Conservation (phyloP, 2,329 filamentous ascomycete species). For the Botrytis pseudocinerea region DNA sequence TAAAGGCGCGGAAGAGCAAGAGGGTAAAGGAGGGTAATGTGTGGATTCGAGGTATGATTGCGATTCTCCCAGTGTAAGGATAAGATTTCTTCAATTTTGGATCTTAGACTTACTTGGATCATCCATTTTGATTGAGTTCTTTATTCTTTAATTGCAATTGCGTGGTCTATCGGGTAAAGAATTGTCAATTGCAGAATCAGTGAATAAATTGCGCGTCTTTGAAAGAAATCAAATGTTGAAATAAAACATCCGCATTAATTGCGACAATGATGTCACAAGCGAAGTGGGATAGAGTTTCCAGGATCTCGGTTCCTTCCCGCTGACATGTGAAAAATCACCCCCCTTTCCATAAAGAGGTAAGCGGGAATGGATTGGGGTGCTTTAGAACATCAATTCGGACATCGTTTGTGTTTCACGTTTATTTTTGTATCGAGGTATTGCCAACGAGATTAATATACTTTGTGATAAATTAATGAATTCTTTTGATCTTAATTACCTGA, state of each 20-base stretch:
- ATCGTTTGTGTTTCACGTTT: not conserved
- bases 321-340: conserved; percentile 20
- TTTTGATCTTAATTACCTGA: not conserved
- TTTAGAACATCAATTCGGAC: not conserved
- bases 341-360: not conserved
- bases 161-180: not conserved
- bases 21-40: not conserved
- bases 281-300: not conserved
- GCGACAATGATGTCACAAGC: conserved; percentile 16
- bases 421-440: not conserved
- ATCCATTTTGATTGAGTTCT: conserved; percentile 42
- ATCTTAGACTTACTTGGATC: conserved; percentile 44
- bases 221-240: not conserved
- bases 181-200: not conserved
- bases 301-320: conserved; percentile 7
- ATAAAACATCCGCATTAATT: not conserved
- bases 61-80: not conserved
- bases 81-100: not conserved
- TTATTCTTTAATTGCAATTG: not conserved
- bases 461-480: not conserved
- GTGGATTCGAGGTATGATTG: not conserved
- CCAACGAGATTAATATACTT: not conserved
- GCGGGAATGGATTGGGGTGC: not conserved
- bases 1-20: not conserved
- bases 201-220: not conserved